Conservation (phyloP, 23 red algal genomes). For the Gracilariopsis chorda region DNA sequence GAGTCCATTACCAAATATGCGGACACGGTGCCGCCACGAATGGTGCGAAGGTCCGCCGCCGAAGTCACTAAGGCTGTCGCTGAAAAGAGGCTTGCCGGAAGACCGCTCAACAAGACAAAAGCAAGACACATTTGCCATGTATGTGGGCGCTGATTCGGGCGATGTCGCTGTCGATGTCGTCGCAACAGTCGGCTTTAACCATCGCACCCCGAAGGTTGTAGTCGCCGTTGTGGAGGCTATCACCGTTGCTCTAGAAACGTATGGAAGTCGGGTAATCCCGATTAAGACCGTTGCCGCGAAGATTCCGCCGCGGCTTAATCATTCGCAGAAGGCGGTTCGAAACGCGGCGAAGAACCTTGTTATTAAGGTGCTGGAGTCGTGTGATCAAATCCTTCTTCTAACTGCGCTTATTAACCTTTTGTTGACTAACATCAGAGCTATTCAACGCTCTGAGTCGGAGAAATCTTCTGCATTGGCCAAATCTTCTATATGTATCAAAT, state of each 20-base stretch:
- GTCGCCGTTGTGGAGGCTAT: constrained; percentile 67
- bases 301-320: constrained; percentile 82
- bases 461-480: constrained; percentile 37
- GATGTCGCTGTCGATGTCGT: constrained; percentile 68
- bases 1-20: constrained; percentile 46
- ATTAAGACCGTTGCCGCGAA: constrained; percentile 67
- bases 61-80: constrained; percentile 67
- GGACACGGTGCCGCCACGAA: constrained; percentile 53
- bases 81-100: constrained; percentile 82
- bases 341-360: constrained; percentile 79
- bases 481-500: constrained; percentile 67
- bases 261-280: constrained; percentile 55
- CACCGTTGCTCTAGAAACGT: constrained; percentile 53
- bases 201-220: constrained; percentile 91
- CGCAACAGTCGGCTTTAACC: constrained; percentile 55
- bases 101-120: constrained; percentile 71
- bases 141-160: constrained; percentile 78
- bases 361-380: constrained; percentile 63
- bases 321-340: constrained; percentile 85
- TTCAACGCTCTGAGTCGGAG: neutral
- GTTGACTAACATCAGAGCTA: constrained; percentile 34
- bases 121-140: constrained; percentile 76
- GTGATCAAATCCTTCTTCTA: constrained; percentile 62
- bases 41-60: constrained; percentile 48
- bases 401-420: constrained; percentile 68